Base-by-base conservation (phyloP, 805 yeast genomes). In the Pichia rugopelliculosa region DNA sequence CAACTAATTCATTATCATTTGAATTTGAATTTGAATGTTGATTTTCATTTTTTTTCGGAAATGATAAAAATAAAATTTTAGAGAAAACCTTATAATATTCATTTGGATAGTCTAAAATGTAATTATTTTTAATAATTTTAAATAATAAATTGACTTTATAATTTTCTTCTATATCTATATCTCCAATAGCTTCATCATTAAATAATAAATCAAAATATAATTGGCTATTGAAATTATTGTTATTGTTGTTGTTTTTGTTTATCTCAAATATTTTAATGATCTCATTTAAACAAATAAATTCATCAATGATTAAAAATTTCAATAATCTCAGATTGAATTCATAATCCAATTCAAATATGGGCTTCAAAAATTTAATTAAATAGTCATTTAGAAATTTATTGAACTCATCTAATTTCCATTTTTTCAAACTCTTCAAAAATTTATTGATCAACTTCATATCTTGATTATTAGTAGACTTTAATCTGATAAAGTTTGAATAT, bases 331-430 rank as follows among this genome's bases (percentile, higher is more conserved):
- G 52, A 45, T 69, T 65, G 22, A 61, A 52, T 3, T 67, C 63
- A 47, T 66, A 69, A 39, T 68, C 70, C 24, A 67, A 49, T 20
- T 65, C 56, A 17, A 66, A 41, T 0, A 68, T 59, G 1, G 69
- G 65, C n/a, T 59, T 47, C 0, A 64, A 49, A 23, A 57, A 53
- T 37, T 60, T 57, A 34, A 50, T 56, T 13, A 66, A 44, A 52
- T 65, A 61, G 20, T 53, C 49, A 4, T 51, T 21, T 18, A 67
- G 20, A 3, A 59, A 48, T 21, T 39, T 56, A 4, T 48, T 49
- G 48, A 67, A 66, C 23, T 63, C 68, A 11, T 46, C 50, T 49
- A 30, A 72, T 58, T 53, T 75, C 79, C 67, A 73, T 46, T 48
- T 50, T 62, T 71, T 59, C 61, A 75, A 46, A 26, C 49, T 42